phyloP scores from a whole-genome alignment of 2,329 filamentous ascomycete genomes.

The Colletotrichum paranaense region DNA sequence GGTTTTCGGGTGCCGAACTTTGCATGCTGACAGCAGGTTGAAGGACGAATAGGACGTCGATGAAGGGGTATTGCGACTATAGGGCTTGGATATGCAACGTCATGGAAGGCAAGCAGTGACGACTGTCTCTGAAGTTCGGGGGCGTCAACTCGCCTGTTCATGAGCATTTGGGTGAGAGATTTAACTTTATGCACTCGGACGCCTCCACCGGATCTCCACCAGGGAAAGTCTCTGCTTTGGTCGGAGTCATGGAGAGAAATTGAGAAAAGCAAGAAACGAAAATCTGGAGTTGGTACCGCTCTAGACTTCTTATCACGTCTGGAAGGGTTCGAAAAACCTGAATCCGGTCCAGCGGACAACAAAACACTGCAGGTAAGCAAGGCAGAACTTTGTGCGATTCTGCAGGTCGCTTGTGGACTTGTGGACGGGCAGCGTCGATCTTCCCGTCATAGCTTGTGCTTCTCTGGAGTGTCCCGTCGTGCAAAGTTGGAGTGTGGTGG shows the following conservation, averaged over 20 bases:
- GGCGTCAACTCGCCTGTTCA: conserved; percentile 3
- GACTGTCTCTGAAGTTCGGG: background rate
- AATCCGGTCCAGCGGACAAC: background rate
- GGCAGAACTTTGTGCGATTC: background rate
- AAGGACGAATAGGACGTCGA: background rate
- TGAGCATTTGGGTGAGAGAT: conserved; percentile 29
- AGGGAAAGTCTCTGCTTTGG: background rate
- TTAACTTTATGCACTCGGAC: conserved; percentile 27
- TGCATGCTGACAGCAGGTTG: conserved; percentile 21
- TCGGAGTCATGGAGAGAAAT: background rate
- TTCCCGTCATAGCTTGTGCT: conserved; percentile 3
- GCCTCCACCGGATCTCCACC: conserved; percentile 34
- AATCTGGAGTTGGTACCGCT: background rate
- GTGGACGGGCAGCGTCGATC: conserved; percentile 7
- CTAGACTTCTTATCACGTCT: background rate
- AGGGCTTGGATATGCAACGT: conserved; percentile 23
- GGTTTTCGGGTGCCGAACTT: conserved; percentile 14
- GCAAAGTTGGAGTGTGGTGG: conserved; percentile 1
- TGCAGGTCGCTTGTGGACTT: background rate
- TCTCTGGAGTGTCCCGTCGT: background rate
- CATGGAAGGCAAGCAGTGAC: conserved; percentile 25
- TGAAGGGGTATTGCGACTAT: background rate
- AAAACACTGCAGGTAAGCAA: background rate
- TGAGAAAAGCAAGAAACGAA: background rate
- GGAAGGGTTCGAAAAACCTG: conserved; percentile 6